Evolutionary conservation across 2,329 filamentous ascomycete genomes (phyloP), one percentile per base, ranked within the genome.

Genomic region (Aspergillus chevalieri): DNA sequence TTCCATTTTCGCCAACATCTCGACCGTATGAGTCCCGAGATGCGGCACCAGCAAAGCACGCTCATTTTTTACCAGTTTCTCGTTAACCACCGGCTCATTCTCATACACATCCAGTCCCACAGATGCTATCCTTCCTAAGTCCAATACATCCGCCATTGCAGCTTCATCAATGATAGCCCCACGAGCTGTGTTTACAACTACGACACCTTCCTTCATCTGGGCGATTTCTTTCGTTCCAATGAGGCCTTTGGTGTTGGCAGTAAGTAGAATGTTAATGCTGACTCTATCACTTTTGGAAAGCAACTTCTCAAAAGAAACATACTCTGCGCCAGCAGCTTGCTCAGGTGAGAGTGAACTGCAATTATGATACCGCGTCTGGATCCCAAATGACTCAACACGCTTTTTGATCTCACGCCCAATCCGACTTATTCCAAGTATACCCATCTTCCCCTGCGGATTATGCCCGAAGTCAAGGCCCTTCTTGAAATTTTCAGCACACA

Each of bases 341-440:
- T 82, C 79, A 0, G 74, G 69, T 8, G 67, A 68, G 48, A 89
- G 66, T 57, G 72, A 68, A 1, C 68, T 77, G 7, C 56, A 49
- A 43, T 63, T 65, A 48, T 63, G 54, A 47, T 65, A 65, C 21
- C 57, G 56, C 22, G 53, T 52, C 10, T 54, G 58, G 57, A 65
- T 57, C 22, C 62, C 62, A 42, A 64, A 65, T 17, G 61, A 51
- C 46, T 53, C 51, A 6, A 49, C 50, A 30, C 54, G 54, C 15
- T 48, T 76, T 59, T 82, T 84, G 58, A 89, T 69, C 59, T 86
- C 86, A 43, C 82, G 73, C 1, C 87, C 86, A 52, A 90, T 89
- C 3, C 86, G 85, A 17, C 87, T 86, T 85, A 89, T 89, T 8
- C 86, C 86, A 21, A 90, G 65, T 52, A 90, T 87, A 2, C 87